Evolutionary conservation across 306 rosid genomes (phyloP), one percentile per base, ranked within the genome.

Genomic region (Urtica urens): DNA sequence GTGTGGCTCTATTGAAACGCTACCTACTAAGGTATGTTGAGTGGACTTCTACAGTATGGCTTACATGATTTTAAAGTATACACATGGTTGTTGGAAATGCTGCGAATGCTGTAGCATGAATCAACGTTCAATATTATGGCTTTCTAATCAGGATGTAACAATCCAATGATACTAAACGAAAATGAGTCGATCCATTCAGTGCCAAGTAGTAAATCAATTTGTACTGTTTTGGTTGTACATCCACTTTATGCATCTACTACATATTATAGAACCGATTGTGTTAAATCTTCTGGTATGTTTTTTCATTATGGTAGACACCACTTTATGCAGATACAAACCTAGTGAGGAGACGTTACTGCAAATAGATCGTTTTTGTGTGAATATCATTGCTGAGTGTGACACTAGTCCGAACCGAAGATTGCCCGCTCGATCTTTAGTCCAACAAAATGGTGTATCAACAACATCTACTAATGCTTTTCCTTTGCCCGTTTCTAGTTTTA

Each of bases 311-410:
- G 5, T 45, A 5, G 22, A 28, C 37, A 30, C 21, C 56, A 63
- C 19, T 38, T 65, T 69, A 40, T 71, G 42, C 82, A 92, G 99
- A 66, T 92, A 92, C 70, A 92, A 79, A 77, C 94, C 99, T 23
- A 75, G 83, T 16, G 88, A 75, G 73, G 99, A 92, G 63, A 86
- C 96, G 26, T 71, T 92, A 66, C 67, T 75, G 71, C 96, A 79
- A 74, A 79, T 92, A 54, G 99, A 86, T 73, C 93, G 94, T 23
- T 92, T 92, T 80, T 92, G 99, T 73, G 71, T 87, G 72, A 80
- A 75, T 67, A 74, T 78, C 59, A 79, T 92, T 68, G 67, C 81
- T 14, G 99, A 92, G 59, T 82, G 88, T 63, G 79, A 78, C 74
- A 59, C 70, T 56, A 69, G 60, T 65, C 80, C 78, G 35, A 67